Evolutionary conservation across 116 monocot genomes (phyloP).

Genomic region (Iris pallida): DNA sequence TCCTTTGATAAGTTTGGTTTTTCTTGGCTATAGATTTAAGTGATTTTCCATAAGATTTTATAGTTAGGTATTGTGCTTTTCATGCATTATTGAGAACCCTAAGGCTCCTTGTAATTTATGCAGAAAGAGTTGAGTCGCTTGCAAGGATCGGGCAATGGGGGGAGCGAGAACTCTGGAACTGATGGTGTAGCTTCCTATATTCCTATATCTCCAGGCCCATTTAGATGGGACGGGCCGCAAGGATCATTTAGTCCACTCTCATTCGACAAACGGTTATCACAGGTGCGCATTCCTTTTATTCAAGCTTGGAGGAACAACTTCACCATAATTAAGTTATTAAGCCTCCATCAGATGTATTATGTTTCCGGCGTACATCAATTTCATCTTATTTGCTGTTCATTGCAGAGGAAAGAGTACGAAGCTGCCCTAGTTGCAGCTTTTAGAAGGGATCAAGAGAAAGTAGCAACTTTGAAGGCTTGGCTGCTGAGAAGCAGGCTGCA

Average conservation of each 20-base stretch:
- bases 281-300: constrained; percentile 31
- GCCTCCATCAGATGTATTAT: neutral
- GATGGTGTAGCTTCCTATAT: constrained; percentile 18
- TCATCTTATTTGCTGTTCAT: constrained; percentile 1
- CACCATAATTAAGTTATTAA: no score
- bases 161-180: constrained; percentile 26
- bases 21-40: no score
- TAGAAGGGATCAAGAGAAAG: constrained; percentile 70
- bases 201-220: constrained; percentile 55
- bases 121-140: constrained; percentile 85
- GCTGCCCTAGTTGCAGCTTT: constrained; percentile 72
- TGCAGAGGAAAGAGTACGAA: constrained; percentile 77
- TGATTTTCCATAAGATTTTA: no score
- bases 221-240: constrained; percentile 60
- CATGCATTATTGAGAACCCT: no score
- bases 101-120: neutral
- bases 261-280: constrained; percentile 72
- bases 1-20: no score
- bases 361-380: neutral
- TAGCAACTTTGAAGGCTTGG: constrained; percentile 62
- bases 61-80: no score
- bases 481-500: constrained; percentile 57
- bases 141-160: constrained; percentile 42
- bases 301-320: no score
- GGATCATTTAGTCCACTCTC: constrained; percentile 79